A percentile compares a stretch with the other conserved stretches of the same genome.
phyloP scores from a whole-genome alignment of 2,329 filamentous ascomycete species.

The Scedosporium minutisporum region DNA sequence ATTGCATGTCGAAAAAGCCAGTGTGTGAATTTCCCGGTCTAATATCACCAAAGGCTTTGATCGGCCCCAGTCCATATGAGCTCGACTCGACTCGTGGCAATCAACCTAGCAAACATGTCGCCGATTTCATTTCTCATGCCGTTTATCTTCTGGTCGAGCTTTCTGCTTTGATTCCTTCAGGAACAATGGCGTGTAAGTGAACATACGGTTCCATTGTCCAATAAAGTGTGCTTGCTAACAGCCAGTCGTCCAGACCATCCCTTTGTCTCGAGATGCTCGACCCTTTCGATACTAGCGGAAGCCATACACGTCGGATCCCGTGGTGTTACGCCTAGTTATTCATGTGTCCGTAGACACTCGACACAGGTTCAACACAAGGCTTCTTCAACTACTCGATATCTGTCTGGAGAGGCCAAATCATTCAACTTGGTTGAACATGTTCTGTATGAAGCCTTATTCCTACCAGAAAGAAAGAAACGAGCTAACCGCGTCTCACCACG shows the following conservation, averaged over 20 bases:
- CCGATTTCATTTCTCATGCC: not conserved
- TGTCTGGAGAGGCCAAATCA: not conserved
- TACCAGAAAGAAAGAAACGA: not conserved
- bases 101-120: not conserved
- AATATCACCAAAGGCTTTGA: not conserved
- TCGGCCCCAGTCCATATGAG: not conserved
- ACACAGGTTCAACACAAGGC: not conserved
- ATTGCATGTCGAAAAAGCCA: not conserved
- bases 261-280: not conserved
- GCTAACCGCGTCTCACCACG: not conserved
- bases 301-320: too few species aligned
- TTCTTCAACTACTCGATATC: not conserved
- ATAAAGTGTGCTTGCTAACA: not conserved
- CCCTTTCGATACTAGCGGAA: too few species aligned
- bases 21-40: not conserved
- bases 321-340: too few species aligned
- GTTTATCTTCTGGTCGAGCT: not conserved
- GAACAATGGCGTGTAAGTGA: not conserved
- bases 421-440: not conserved
- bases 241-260: not conserved
- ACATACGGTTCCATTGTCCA: not conserved
- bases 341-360: not conserved
- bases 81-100: not conserved
- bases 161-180: not conserved
- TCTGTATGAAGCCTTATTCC: not conserved